Evolutionary conservation across 345 rosid species (phyloP), one percentile per base, ranked within the genome.

Genomic region (Populus tremula): DNA sequence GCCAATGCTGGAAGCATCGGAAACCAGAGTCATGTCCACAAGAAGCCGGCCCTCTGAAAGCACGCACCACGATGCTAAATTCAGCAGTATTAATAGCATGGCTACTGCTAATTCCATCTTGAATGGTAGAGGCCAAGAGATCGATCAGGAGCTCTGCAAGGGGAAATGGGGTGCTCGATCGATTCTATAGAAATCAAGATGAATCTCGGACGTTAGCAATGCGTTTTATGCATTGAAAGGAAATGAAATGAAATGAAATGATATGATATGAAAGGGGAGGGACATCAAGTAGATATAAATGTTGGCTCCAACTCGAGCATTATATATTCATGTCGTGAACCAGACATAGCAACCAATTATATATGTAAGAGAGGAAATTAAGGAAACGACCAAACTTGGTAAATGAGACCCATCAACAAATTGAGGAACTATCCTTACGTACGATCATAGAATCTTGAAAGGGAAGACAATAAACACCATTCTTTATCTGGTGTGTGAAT

Each of bases 1-100:
- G 31, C 91, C 98, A 12, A 29, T 74, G 71, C 86, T 89, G 29
- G 91, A 27, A 36, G 99, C 96, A 79, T 78, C 69, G 71, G 64
- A 85, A 70, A 93, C 97, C 43, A 91, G 83, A 73, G 99, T 93
- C 99, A 93, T 95, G 47, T 18, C 72, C 63, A 93, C 94, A 75
- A 80, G 81, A 71, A 89, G 90, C 77, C 65, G 56, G 72, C 73
- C 76, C 54, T 75, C 74, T 72, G 85, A 77, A 83, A 29, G 39
- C 74, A 72, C n/a, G 77, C 83, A 14, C 85, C 70, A 35, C 9
- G 79, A 43, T 17, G 73, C 43, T 71, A 54, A 16, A 53, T 61
- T 35, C 53, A 84, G 70, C 72, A 74, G 63, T 59, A 89, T 1
- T 76, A 84, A 54, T 61, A 84, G 38, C 9, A 69, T 23, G 3